Evolutionary conservation across 768 basidiomycete genomes (phyloP).

Genomic region (Tulasnella sp.): DNA sequence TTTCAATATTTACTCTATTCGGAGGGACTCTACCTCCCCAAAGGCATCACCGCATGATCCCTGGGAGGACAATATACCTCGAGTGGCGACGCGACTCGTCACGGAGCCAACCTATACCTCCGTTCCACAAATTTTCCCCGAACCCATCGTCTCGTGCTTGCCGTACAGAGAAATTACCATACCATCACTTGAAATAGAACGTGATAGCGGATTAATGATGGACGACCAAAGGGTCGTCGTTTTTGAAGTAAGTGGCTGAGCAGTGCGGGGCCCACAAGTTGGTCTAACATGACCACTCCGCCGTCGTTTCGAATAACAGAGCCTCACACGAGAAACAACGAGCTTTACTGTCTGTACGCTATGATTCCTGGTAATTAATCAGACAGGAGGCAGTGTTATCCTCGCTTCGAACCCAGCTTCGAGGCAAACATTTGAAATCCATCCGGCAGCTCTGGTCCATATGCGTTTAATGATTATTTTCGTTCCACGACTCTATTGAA

Average conservation of each 20-base stretch:
- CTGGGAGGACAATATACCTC: background rate
- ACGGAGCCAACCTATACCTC: background rate
- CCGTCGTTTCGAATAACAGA: background rate
- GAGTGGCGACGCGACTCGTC: slow-evolving; percentile 15
- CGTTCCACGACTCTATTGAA: background rate
- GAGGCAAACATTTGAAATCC: background rate
- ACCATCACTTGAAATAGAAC: background rate
- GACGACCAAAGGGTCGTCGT: slow-evolving; percentile 18
- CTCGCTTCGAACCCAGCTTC: background rate
- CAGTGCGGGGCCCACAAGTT: background rate
- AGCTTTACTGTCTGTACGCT: background rate
- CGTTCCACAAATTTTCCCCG: slow-evolving; percentile 19
- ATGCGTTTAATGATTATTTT: background rate
- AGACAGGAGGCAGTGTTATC: background rate
- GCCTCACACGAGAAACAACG: background rate
- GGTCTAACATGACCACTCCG: background rate
- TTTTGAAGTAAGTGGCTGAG: background rate
- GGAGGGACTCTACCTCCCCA: background rate
- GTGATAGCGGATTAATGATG: slow-evolving; percentile 3
- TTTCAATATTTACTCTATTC: slow-evolving; percentile 19
- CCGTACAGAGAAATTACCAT: slow-evolving; percentile 8
- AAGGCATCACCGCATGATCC: background rate
- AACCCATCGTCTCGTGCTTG: slow-evolving; percentile 2
- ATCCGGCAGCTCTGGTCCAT: background rate
- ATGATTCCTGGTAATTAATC: background rate